Percentiles rank a stretch among this genome's conserved stretches.
These are phyloP conservation scores for Phytopythium sindhum DNA, from an alignment of 352 stramenopile species.

Conservation along the genomic window DNA sequence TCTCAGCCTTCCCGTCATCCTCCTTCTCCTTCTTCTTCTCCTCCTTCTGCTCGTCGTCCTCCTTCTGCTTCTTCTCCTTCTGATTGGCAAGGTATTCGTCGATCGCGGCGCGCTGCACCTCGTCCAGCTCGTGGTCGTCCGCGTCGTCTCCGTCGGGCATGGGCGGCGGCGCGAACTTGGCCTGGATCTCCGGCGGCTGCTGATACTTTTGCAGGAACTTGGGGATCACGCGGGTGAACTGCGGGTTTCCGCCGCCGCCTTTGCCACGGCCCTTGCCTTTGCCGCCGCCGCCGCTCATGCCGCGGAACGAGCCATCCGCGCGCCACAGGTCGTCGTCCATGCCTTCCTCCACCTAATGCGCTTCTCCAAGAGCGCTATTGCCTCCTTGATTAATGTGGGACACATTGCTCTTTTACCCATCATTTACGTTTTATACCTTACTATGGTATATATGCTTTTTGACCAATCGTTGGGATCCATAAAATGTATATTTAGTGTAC, in stretches of 20 bases:
- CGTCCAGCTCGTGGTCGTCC: conserved; percentile 66
- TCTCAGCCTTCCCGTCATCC: conserved; percentile 15
- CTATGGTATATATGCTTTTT: too few species aligned
- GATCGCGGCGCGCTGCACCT: conserved; percentile 78
- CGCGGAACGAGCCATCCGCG: conserved; percentile 68
- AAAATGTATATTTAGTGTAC: too few species aligned
- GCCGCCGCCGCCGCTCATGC: conserved; percentile 24
- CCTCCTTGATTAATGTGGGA: background rate
- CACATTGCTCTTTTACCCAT: background rate
- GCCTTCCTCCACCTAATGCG: too few species aligned
- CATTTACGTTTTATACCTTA: too few species aligned
- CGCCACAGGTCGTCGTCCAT: conserved; percentile 80
- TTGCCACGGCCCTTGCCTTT: conserved; percentile 24
- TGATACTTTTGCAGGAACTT: conserved; percentile 84
- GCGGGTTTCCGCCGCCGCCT: conserved; percentile 40
- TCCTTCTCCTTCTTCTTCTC: conserved; percentile 7
- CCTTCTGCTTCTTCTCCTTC: conserved; percentile 34
- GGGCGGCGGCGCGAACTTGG: conserved; percentile 59
- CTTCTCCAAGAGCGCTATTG: background rate
- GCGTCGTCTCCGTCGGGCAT: conserved; percentile 41
- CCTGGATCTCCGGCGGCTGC: conserved; percentile 51
- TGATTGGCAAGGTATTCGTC: conserved; percentile 64
- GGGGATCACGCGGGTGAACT: conserved; percentile 82
- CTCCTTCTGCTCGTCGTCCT: conserved; percentile 14
- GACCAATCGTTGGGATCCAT: background rate